Evolutionary conservation across 2,329 filamentous ascomycete genomes (phyloP), one percentile per base, ranked within the genome.

Genomic region (Botrytis fabae): DNA sequence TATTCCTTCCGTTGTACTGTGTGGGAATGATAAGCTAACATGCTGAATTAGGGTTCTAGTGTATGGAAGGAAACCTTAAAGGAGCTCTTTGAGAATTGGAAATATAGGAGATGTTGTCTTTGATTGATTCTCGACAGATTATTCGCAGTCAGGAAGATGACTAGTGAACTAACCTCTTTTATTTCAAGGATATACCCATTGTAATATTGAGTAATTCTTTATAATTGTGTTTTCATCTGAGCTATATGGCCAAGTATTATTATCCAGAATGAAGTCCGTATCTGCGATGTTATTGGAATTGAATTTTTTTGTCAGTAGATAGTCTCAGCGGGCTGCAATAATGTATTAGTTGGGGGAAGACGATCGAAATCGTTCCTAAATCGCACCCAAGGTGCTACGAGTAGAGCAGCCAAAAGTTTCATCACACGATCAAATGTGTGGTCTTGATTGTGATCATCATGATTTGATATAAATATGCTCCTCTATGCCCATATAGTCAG

Each of bases 1-100:
- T 4, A 7, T 6, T 16, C 20, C 7, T 22, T 38, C 16, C 22
- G 8, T 20, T 48, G 1, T 25, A n/a, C 7, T 62, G 16, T 28
- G n/a, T 28, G 22, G 5, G 28, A 35, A 62, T 18, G 9, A 46
- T 28, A 18, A 66, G 32, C 32, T 66, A 38, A 66, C 4, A 51
- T 32, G 44, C n/a, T 7, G 7, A 4, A 38, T 38, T 14, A 70
- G 68, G n/a, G 68, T 70, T 44, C 8, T 70, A 9, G 68, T 70
- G 16, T 70, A 70, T 32, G 68, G 68, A 5, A 70, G 40, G 20
- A 70, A 70, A 44, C 68, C 54, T n/a, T 35, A 7, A 20, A 25
- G 28, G 7, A 46, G 32, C n/a, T 28, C 14, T 54, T n/a, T 18
- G 25, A 28, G 51, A 28, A 16, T 54, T n/a, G 5, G 51, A n/a